phyloP scores from a whole-genome alignment of 2,329 filamentous ascomycete species.

The Aspergillus fumigatiaffinis region DNA sequence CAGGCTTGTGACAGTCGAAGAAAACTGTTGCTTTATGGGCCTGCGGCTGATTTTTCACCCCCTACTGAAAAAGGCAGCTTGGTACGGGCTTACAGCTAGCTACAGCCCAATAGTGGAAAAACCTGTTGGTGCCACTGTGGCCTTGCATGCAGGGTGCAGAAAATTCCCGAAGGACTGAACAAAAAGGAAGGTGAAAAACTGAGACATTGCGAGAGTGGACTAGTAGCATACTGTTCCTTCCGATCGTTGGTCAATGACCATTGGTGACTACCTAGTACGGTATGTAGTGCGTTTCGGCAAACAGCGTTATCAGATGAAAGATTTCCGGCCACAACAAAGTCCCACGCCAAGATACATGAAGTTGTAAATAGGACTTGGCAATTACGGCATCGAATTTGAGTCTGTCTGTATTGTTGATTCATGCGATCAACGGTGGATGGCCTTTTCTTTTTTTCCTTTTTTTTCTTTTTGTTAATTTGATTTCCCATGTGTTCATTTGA shows the following conservation, averaged over 20 bases:
- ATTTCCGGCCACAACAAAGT: slow-evolving; percentile 1
- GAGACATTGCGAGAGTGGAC: not conserved
- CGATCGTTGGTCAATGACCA: not conserved
- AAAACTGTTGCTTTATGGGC: not conserved
- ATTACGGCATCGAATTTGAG: not conserved
- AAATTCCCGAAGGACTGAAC: not conserved
- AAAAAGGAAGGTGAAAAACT: not conserved
- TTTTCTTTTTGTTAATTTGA: too few species aligned
- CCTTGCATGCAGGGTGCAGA: not conserved
- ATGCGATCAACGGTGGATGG: not conserved
- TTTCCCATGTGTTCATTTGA: not conserved
- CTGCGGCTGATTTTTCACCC: not conserved
- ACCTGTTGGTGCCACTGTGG: not conserved
- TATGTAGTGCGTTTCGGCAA: too few species aligned
- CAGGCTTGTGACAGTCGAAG: not conserved
- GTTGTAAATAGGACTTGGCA: not conserved
- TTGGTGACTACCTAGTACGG: not conserved
- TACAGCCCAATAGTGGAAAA: too few species aligned
- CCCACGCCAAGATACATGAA: slow-evolving; percentile 3
- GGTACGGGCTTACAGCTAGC: too few species aligned
- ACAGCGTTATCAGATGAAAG: slow-evolving; percentile 13
- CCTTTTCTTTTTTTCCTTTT: too few species aligned
- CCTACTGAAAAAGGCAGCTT: not conserved
- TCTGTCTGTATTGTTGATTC: not conserved
- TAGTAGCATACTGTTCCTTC: not conserved